Evolutionary conservation across 23 red algal genomes (phyloP).

Genomic region (Gracilaria domingensis): DNA sequence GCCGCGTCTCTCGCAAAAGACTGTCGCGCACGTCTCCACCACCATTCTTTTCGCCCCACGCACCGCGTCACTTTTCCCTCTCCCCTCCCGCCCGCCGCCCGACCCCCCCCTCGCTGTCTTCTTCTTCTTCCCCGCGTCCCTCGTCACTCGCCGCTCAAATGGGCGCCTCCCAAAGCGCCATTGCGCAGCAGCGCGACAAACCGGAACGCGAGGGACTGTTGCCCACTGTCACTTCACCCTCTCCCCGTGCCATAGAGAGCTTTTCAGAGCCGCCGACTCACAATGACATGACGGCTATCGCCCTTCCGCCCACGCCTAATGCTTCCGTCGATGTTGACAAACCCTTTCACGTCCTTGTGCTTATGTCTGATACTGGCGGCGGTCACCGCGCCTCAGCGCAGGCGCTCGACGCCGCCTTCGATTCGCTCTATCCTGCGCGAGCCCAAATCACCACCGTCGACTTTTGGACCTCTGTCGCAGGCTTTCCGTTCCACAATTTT

Average conservation of each 20-base stretch:
- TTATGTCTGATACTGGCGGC: conserved; percentile 98
- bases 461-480: conserved; percentile 83
- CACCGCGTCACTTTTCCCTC: background rate
- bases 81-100: background rate
- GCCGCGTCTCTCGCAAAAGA: background rate
- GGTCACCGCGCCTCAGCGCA: conserved; percentile 94
- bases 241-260: conserved; percentile 17
- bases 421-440: conserved; percentile 52
- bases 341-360: conserved; percentile 78
- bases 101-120: background rate
- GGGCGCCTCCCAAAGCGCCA: conserved; percentile 25
- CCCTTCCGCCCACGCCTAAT: conserved; percentile 28
- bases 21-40: background rate
- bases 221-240: background rate
- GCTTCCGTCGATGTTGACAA: conserved; percentile 14
- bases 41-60: background rate
- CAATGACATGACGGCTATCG: conserved; percentile 55
- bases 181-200: conserved; percentile 18
- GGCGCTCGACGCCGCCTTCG: conserved; percentile 84
- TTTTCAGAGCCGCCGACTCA: conserved; percentile 29
- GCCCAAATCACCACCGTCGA: conserved; percentile 79
- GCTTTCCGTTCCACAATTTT: conserved; percentile 88
- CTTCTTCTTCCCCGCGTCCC: background rate
- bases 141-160: background rate
- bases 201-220: conserved; percentile 27